Evolutionary conservation across 352 stramenopile genomes (phyloP), one percentile per base, ranked within the genome.

Genomic region (Phytophthora litchii): DNA sequence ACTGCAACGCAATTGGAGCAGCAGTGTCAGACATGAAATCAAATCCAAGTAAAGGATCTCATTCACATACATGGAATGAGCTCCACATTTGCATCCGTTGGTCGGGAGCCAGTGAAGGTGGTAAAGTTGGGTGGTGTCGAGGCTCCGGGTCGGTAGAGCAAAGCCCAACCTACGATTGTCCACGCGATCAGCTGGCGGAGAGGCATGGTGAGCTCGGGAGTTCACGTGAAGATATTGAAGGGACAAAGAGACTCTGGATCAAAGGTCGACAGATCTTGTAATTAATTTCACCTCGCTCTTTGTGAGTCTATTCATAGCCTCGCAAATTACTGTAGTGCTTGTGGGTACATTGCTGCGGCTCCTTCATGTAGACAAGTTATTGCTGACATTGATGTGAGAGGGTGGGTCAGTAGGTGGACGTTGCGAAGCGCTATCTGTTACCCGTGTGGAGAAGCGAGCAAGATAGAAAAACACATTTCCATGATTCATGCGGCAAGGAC

Each of bases 1-100:
- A 88, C 78, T 88, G 53, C 21, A 34, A 13, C 0, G 14, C 19
- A 31, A 47, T 41, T 32, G 16, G 11, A n/a, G 9, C 4, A 25
- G 4, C n/a, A 12, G 2, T 38, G 17, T 46, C 13, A 45, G n/a
- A 40, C 35, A 38, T 14, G 7, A 55, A 5, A 37, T 16, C 19
- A 17, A 34, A 54, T 17, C 20, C 2, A n/a, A 31, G 6, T 21
- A 42, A 31, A 21, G 13, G 2, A 20, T 1, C 7, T 9, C 2
- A 4, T n/a, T 55, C 10, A 41, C 63, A 31, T 12, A 72, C 63
- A 72, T 32, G 50, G 37, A 10, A 54, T n/a, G 27, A 72, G 63
- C 51, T 72, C 56, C 19, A 64, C 57, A 14, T 67, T 67, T 6
- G 47, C 25, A 27, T 67, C 51, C 0, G 37, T 56, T 19, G 56